Conservation (phyloP, 768 basidiomycete genomes). For the Basidioascus undulatus region DNA sequence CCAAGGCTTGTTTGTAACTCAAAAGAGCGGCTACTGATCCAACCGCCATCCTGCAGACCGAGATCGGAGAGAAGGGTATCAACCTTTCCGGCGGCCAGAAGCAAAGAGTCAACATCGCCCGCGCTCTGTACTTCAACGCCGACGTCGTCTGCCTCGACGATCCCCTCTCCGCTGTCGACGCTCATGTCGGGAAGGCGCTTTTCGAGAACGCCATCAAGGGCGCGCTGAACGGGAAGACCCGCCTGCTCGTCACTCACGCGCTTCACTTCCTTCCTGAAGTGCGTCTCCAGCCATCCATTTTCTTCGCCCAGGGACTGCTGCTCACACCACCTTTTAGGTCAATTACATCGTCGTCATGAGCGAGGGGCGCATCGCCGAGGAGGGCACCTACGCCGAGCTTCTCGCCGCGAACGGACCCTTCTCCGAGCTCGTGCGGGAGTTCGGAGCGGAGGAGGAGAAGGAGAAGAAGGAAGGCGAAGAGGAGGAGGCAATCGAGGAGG, state of each 20-base stretch:
- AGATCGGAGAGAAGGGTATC: conserved; percentile 65
- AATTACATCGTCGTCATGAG: conserved; percentile 63
- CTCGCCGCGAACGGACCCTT: conserved; percentile 42
- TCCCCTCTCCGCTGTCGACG: conserved; percentile 52
- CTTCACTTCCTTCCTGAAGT: conserved; percentile 71
- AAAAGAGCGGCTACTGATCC: conserved; percentile 1
- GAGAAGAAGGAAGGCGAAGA: conserved; percentile 25
- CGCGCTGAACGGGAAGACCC: conserved; percentile 40
- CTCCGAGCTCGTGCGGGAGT: conserved; percentile 46
- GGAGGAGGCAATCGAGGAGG: conserved; percentile 17
- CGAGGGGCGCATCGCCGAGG: conserved; percentile 54
- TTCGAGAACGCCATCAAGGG: conserved; percentile 61
- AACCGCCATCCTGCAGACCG: conserved; percentile 9
- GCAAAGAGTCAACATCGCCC: conserved; percentile 62
- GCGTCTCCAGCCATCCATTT: too few species aligned
- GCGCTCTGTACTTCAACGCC: conserved; percentile 62
- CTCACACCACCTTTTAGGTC: too few species aligned
- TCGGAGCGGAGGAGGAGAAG: conserved; percentile 39
- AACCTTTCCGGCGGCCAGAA: conserved; percentile 63
- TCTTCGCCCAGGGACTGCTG: too few species aligned
- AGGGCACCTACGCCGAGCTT: conserved; percentile 52
- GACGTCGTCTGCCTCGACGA: conserved; percentile 80
- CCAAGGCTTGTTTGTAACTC: too few species aligned
- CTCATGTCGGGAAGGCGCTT: conserved; percentile 67
- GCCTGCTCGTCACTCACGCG: conserved; percentile 75